phyloP scores from a whole-genome alignment of 1,139 yeast species.

The Sugiyamaella japonica region DNA sequence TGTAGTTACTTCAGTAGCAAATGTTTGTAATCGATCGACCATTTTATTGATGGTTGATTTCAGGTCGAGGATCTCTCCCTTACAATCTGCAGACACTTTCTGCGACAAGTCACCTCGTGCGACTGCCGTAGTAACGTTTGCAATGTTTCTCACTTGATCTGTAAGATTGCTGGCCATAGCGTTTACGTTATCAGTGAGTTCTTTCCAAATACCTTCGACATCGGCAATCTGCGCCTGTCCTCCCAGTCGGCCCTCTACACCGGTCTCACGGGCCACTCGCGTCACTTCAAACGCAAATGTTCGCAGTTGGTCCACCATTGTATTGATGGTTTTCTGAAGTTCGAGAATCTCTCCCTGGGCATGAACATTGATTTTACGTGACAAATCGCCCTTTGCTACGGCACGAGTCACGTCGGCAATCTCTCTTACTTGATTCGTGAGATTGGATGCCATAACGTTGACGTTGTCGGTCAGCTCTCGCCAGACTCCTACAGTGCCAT shows the following conservation, averaged over 20 bases:
- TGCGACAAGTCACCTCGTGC: slow-evolving; percentile 87
- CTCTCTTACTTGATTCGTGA: slow-evolving; percentile 81
- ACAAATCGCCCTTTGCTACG: slow-evolving; percentile 76
- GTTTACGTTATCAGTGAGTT: slow-evolving; percentile 77
- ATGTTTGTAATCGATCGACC: slow-evolving; percentile 87
- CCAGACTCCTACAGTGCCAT: slow-evolving; percentile 86
- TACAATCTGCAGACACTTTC: slow-evolving; percentile 85
- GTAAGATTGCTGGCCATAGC: slow-evolving; percentile 89
- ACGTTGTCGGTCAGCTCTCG: slow-evolving; percentile 79
- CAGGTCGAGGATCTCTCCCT: slow-evolving; percentile 80
- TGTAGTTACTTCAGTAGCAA: slow-evolving; percentile 86
- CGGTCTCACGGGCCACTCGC: slow-evolving; percentile 85
- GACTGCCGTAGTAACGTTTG: slow-evolving; percentile 88
- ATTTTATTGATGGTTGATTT: slow-evolving; percentile 77
- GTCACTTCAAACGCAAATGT: slow-evolving; percentile 88
- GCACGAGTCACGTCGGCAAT: slow-evolving; percentile 88
- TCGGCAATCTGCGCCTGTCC: slow-evolving; percentile 85
- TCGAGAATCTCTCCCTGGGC: slow-evolving; percentile 83
- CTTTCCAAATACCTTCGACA: slow-evolving; percentile 89
- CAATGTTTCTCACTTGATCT: slow-evolving; percentile 85
- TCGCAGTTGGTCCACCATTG: slow-evolving; percentile 86
- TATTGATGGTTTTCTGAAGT: slow-evolving; percentile 74
- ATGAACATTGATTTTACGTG: slow-evolving; percentile 75
- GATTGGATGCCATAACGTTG: slow-evolving; percentile 82
- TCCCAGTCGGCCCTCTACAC: slow-evolving; percentile 83